Conservation (phyloP, 2,329 filamentous ascomycete genomes). For the Exserohilum rostratum region DNA sequence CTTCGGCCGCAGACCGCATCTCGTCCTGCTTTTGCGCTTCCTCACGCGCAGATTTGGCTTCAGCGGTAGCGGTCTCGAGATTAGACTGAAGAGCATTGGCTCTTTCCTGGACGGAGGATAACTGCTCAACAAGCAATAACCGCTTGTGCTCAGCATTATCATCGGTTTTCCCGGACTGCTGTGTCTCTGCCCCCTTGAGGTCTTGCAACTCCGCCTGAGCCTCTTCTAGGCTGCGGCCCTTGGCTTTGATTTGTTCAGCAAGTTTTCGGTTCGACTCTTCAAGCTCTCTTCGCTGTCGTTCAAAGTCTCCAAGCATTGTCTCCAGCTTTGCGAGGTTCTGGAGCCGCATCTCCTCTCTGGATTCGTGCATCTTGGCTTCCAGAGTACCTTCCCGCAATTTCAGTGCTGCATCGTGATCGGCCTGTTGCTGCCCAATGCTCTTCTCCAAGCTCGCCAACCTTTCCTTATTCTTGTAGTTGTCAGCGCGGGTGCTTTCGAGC, state of each 20-base stretch:
- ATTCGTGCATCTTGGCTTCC: slow-evolving; percentile 31
- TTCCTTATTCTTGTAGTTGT: slow-evolving; percentile 41
- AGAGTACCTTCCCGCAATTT: slow-evolving; percentile 31
- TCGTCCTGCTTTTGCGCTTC: slow-evolving; percentile 22
- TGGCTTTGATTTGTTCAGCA: slow-evolving; percentile 5
- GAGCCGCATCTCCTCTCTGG: slow-evolving; percentile 35
- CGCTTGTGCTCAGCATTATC: slow-evolving; percentile 16
- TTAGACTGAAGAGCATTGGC: slow-evolving; percentile 33
- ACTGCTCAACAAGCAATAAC: slow-evolving; percentile 22
- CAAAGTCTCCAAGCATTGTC: slow-evolving; percentile 28
- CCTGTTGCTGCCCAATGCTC: slow-evolving; percentile 21
- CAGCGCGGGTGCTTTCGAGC: slow-evolving; percentile 35
- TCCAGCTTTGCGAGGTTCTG: slow-evolving; percentile 34
- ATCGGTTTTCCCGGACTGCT: neutral
- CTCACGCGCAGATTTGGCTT: slow-evolving; percentile 33
- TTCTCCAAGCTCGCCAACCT: slow-evolving; percentile 23
- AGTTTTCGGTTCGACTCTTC: slow-evolving; percentile 9
- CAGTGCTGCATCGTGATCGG: slow-evolving; percentile 19
- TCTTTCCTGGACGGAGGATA: slow-evolving; percentile 33
- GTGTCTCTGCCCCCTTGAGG: slow-evolving; percentile 5
- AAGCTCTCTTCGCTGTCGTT: slow-evolving; percentile 9
- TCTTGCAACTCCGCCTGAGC: slow-evolving; percentile 8
- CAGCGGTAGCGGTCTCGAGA: slow-evolving; percentile 34
- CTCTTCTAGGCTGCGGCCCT: slow-evolving; percentile 8
- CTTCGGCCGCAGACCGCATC: slow-evolving; percentile 13